A percentile compares a stretch with the other conserved stretches of the same genome.
phyloP scores from a whole-genome alignment of 495 filamentous ascomycete genomes.

The Trichoderma erinaceum region DNA sequence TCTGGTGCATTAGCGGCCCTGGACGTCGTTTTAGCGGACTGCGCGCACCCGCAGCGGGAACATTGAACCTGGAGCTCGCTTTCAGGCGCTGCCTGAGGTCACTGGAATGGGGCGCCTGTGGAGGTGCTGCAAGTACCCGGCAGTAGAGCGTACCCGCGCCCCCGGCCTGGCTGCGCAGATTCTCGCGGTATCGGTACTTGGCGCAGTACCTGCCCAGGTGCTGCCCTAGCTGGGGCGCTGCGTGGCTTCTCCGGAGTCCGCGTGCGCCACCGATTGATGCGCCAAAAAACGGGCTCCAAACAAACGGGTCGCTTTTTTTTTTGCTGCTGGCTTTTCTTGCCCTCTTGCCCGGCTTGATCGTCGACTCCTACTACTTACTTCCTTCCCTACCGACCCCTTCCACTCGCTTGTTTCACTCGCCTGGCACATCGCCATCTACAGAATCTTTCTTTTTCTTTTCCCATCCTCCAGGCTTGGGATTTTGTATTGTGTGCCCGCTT shows the following conservation, averaged over 20 bases:
- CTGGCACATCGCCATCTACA: not conserved
- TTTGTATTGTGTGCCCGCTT: not conserved
- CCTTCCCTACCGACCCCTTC: constrained; percentile 3
- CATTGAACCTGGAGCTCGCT: not conserved
- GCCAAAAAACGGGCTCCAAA: not conserved
- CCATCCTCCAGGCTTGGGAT: not conserved
- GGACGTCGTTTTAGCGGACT: not conserved
- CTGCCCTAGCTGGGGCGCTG: not conserved
- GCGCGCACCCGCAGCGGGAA: not conserved
- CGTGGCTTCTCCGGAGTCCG: constrained; percentile 9
- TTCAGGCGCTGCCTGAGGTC: not conserved
- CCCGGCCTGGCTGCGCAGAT: too few relatives aligned
- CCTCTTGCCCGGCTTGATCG: not conserved
- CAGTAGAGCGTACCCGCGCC: too few relatives aligned
- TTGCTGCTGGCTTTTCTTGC: not conserved
- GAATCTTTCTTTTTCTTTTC: not conserved
- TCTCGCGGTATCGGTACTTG: not conserved
- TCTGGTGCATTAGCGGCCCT: too few relatives aligned
- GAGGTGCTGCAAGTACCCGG: not conserved
- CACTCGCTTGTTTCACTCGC: constrained; percentile 14
- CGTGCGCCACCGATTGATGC: not conserved
- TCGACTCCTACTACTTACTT: constrained; percentile 1
- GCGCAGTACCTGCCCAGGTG: not conserved
- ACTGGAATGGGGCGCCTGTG: not conserved
- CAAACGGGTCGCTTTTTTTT: not conserved